Conservation (phyloP, 257 asterid species). For the Orobanche coerulescens region DNA sequence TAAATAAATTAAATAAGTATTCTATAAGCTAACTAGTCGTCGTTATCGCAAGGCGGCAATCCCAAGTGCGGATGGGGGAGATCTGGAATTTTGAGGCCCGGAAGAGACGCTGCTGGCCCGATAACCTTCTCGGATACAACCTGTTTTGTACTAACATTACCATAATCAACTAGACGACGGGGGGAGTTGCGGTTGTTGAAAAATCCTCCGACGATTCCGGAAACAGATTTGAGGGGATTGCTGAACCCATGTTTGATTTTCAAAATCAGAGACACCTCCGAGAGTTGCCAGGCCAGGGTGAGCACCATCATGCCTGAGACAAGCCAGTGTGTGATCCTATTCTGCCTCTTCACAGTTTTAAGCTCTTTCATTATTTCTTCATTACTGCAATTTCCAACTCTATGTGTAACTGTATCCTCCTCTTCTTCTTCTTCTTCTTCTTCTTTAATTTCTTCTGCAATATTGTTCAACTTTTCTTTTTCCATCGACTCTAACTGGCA, state of each 20-base stretch:
- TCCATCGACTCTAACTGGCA: constrained; percentile 38
- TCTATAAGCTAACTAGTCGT: no score
- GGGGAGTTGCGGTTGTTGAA: constrained; percentile 9
- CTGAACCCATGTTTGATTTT: constrained; percentile 46
- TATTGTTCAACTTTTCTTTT: constrained; percentile 22
- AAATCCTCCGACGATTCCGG: constrained; percentile 27
- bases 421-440: constrained; percentile 9
- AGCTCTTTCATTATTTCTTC: constrained; percentile 59
- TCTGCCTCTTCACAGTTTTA: constrained; percentile 53
- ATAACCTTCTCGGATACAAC: constrained; percentile 4
- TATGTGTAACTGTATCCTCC: neutral
- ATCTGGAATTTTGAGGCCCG: constrained; percentile 41
- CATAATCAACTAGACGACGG: neutral
- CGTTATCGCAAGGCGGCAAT: constrained; percentile 33
- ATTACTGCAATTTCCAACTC: neutral
- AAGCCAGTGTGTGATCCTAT: constrained; percentile 60
- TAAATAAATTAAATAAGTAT: no score
- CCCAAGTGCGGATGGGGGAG: constrained; percentile 39
- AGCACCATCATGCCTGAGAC: constrained; percentile 51
- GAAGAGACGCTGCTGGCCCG: constrained; percentile 29
- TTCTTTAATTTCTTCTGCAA: neutral
- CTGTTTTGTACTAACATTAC: constrained; percentile 19
- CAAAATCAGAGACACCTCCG: constrained; percentile 58
- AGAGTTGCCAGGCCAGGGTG: constrained; percentile 74
- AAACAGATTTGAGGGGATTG: constrained; percentile 47